A percentile compares a stretch with the other conserved stretches of the same genome.
Evolutionary conservation across 805 yeast genomes (phyloP).

Genomic region (Cyberlindnera mississippiensis): DNA sequence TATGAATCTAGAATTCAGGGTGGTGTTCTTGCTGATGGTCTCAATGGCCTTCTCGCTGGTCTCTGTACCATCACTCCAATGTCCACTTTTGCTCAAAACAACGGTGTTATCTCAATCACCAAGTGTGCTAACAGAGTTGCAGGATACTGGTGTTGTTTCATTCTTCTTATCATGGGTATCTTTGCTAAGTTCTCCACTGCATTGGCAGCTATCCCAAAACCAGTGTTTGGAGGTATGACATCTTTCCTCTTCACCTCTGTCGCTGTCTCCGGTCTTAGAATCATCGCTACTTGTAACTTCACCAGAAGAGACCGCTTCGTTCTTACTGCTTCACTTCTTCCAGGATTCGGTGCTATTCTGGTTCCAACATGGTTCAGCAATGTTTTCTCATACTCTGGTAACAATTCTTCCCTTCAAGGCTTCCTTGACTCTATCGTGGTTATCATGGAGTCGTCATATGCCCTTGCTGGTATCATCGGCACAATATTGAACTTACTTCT

Average conservation of each 20-base stretch:
- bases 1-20: constrained; percentile 90
- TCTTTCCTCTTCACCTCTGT: constrained; percentile 72
- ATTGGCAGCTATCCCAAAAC: constrained; percentile 74
- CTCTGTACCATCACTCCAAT: constrained; percentile 81
- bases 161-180: constrained; percentile 80
- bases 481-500: constrained; percentile 57
- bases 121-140: constrained; percentile 82
- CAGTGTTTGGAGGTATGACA: constrained; percentile 88
- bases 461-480: constrained; percentile 63
- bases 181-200: constrained; percentile 86
- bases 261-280: constrained; percentile 68
- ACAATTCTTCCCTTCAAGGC: constrained; percentile 52
- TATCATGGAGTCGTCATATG: constrained; percentile 71
- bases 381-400: constrained; percentile 65
- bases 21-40: constrained; percentile 86
- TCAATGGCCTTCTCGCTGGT: constrained; percentile 73
- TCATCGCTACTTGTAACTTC: constrained; percentile 49
- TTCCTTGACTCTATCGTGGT: constrained; percentile 64
- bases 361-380: constrained; percentile 61
- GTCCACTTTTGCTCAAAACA: constrained; percentile 91
- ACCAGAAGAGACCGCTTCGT: constrained; percentile 73
- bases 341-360: constrained; percentile 65
- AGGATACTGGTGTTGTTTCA: constrained; percentile 78
- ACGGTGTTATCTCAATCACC: constrained; percentile 89
- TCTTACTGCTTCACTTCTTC: constrained; percentile 57